These are phyloP conservation scores for Fraxinus cuspidata DNA, from an alignment of 257 asterid genomes.

Conservation along the genomic window DNA sequence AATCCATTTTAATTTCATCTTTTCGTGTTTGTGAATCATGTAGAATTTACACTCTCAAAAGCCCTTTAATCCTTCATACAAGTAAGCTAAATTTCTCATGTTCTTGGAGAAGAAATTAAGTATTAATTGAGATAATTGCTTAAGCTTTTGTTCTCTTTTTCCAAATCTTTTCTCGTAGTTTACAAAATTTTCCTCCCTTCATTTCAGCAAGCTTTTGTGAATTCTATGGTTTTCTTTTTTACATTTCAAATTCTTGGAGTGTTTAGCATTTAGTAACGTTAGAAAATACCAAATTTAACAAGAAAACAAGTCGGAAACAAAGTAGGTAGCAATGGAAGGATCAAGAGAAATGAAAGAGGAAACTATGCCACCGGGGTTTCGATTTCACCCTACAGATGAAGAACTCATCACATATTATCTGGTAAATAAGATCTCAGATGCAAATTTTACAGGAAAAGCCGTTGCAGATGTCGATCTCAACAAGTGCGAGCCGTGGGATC, in stretches of 20 bases:
- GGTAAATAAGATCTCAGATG: conserved; percentile 72
- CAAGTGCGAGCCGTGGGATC: conserved; percentile 97
- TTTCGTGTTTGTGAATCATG: too few species aligned
- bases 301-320: background rate
- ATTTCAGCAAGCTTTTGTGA: background rate
- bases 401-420: conserved; percentile 84
- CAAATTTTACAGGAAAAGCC: conserved; percentile 71
- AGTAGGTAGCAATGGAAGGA: conserved; percentile 47
- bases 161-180: conserved; percentile 15
- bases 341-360: conserved; percentile 51
- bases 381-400: conserved; percentile 88
- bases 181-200: too few species aligned
- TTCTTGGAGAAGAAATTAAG: conserved; percentile 24
- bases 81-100: conserved; percentile 19
- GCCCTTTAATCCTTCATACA: conserved; percentile 26
- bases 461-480: conserved; percentile 91
- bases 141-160: background rate
- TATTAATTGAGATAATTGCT: background rate
- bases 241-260: conserved; percentile 31
- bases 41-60: conserved; percentile 1
- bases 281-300: conserved; percentile 17
- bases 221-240: conserved; percentile 40
- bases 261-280: conserved; percentile 30
- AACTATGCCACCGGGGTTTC: conserved; percentile 78
- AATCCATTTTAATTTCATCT: background rate